phyloP scores from a whole-genome alignment of 1,139 yeast species.

The Meyerozyma elateridarum region DNA sequence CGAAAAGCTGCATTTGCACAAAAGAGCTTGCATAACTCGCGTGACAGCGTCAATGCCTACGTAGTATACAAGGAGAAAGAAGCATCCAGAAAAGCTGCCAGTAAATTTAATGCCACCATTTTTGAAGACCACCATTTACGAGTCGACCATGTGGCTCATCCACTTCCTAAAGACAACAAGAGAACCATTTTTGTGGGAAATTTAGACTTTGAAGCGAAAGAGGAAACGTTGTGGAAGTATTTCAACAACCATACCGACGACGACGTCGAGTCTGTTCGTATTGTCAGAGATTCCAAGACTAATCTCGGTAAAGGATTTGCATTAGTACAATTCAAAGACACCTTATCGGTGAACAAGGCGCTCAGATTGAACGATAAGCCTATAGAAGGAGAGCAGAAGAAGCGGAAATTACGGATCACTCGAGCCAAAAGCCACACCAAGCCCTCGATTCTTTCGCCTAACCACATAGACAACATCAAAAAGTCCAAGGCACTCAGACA shows the following conservation, averaged over 20 bases:
- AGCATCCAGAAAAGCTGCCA: conserved; percentile 49
- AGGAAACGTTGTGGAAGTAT: conserved; percentile 83
- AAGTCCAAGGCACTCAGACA: conserved; percentile 19
- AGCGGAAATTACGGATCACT: conserved; percentile 70
- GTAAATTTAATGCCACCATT: conserved; percentile 58
- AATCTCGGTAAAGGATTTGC: conserved; percentile 98
- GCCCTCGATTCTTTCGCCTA: conserved; percentile 43
- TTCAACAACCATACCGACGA: conserved; percentile 61
- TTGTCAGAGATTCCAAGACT: conserved; percentile 87
- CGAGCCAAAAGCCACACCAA: conserved; percentile 63
- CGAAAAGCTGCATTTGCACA: conserved; percentile 87
- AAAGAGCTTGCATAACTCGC: conserved; percentile 68
- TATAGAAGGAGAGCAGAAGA: conserved; percentile 35
- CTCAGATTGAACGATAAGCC: conserved; percentile 70
- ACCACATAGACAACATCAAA: conserved; percentile 37
- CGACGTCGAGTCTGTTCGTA: conserved; percentile 79
- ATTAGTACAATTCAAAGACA: conserved; percentile 83
- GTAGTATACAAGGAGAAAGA: conserved; percentile 61
- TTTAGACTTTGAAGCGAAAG: conserved; percentile 86
- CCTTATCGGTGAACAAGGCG: conserved; percentile 79
- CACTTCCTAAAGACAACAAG: conserved; percentile 78
- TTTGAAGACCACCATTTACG: conserved; percentile 75
- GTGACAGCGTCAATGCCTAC: conserved; percentile 86
- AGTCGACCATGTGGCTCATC: conserved; percentile 90
- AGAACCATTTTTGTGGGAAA: conserved; percentile 91